These are phyloP conservation scores for Sergeia podlipaevii DNA, from an alignment of 208 protist species.

Conservation along the genomic window DNA sequence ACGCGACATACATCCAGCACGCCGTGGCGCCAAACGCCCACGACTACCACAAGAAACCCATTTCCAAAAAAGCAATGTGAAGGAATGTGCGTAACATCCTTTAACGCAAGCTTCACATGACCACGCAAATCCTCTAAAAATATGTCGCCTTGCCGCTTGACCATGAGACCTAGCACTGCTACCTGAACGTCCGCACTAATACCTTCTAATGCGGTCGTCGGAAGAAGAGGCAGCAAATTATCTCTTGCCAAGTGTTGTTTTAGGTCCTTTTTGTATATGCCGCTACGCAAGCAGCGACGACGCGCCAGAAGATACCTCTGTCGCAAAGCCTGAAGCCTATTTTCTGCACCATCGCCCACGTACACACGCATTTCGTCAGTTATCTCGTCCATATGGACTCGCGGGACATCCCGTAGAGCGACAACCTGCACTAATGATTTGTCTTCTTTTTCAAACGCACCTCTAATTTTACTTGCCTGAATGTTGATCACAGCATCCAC, in stretches of 20 bases:
- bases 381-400: conserved; percentile 60
- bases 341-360: conserved; percentile 1
- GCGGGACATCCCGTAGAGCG: conserved; percentile 35
- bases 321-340: conserved; percentile 56
- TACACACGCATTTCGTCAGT: conserved; percentile 51
- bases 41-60: conserved; percentile 68
- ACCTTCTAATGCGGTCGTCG: conserved; percentile 75
- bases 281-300: conserved; percentile 73
- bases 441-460: conserved; percentile 23
- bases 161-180: conserved; percentile 76
- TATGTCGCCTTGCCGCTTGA: conserved; percentile 30
- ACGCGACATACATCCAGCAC: conserved; percentile 37
- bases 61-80: conserved; percentile 41
- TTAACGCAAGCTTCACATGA: conserved; percentile 37
- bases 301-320: conserved; percentile 80
- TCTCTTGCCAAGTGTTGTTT: conserved; percentile 34
- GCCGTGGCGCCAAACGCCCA: conserved; percentile 51
- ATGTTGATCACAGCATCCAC: conserved; percentile 46
- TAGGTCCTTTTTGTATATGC: conserved; percentile 60
- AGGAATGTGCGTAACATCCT: conserved; percentile 13
- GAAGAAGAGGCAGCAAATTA: conserved; percentile 54
- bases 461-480: conserved; percentile 40
- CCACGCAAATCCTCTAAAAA: conserved; percentile 75
- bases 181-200: conserved; percentile 44
- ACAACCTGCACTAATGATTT: conserved; percentile 34